Base-by-base conservation (phyloP, 352 stramenopile genomes). In the Globisporangium cystogenes region DNA sequence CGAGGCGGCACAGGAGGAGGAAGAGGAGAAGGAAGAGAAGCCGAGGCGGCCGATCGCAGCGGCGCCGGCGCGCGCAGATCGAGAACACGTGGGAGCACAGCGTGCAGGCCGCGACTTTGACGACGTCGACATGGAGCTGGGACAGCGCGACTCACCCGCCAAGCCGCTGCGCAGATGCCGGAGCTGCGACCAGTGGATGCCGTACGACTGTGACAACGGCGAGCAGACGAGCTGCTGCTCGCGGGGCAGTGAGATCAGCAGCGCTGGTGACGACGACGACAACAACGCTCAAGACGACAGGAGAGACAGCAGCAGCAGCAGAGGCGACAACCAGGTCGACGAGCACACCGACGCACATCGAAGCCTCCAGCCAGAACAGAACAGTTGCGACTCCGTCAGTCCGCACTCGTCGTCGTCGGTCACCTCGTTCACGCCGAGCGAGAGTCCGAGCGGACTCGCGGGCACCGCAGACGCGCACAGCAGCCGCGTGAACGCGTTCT, bases 281-380 rank as follows among this genome's bases (percentile, higher is more conserved):
- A 70, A 64, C 48, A 72, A 73, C 6, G 67, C 7, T 3, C 16
- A 12, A n/a, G n/a, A n/a, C 18, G 14, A 77, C 15, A 37, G 59
- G 20, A 33, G 58, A 7, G 51, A 52, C 8, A 70, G 60, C 26
- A 72, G 68, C 52, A 75, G 60, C 24, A 59, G 78, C 20, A 37
- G 33, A 37, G 37, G 57, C 26, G 39, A 68, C 18, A 63, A 62
- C 18, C 70, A 80, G 15, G 20, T 35, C 1, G 61, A 76, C 12
- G 26, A 46, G 35, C 7, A 46, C 14, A 16, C 16, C 15, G 44
- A 50, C 44, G 18, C 1, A 7, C 6, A n/a, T 48, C 20, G 1
- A 12, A 21, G 23, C 12, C 21, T 48, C 21, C 10, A 40, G 8
- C 23, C 42, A 7, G 14, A 36, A 20, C 43, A 35, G 33, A 37